A percentile compares a stretch with the other conserved stretches of the same genome.
Evolutionary conservation across 805 yeast genomes (phyloP).

Genomic region (Yarrowia sp.): DNA sequence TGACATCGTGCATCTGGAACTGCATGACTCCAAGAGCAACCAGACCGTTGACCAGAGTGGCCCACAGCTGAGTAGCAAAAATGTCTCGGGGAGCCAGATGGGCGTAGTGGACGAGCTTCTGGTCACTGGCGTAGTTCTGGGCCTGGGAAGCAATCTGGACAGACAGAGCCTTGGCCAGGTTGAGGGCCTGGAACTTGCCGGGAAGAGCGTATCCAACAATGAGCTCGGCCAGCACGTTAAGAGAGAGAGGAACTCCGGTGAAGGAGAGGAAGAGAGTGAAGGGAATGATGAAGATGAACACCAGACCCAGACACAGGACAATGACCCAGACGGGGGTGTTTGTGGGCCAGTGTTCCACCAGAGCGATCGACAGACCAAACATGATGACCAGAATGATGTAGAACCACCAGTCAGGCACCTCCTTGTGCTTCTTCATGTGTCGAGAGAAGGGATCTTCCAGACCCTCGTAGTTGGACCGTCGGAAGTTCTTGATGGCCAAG

Average conservation of each 20-base stretch:
- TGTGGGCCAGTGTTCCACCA: slow-evolving; percentile 42
- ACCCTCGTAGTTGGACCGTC: slow-evolving; percentile 12
- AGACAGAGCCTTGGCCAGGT: slow-evolving; percentile 59
- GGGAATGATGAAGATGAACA: slow-evolving; percentile 56
- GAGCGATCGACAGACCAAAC: slow-evolving; percentile 37
- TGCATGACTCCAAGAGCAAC: slow-evolving; percentile 36
- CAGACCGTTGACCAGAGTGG: slow-evolving; percentile 42
- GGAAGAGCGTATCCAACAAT: slow-evolving; percentile 65
- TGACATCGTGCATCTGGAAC: slow-evolving; percentile 37
- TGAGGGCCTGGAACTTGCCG: slow-evolving; percentile 58
- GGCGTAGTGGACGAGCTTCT: slow-evolving; percentile 59
- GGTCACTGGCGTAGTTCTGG: slow-evolving; percentile 50
- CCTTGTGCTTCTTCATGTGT: slow-evolving; percentile 54
- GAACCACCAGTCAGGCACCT: slow-evolving; percentile 77
- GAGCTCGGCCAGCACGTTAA: slow-evolving; percentile 60
- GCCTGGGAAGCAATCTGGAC: slow-evolving; percentile 62
- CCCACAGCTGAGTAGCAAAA: slow-evolving; percentile 42
- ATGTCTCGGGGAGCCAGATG: slow-evolving; percentile 57
- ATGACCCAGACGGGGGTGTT: slow-evolving; percentile 61
- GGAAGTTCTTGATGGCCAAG: not conserved
- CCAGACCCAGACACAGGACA: slow-evolving; percentile 52
- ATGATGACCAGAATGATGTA: slow-evolving; percentile 46
- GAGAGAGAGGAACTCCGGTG: slow-evolving; percentile 53
- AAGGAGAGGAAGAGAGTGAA: slow-evolving; percentile 53
- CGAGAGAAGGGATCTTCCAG: slow-evolving; percentile 30